Evolutionary conservation across 2,329 filamentous ascomycete species (phyloP).

Genomic region (Alternaria ventricosa): DNA sequence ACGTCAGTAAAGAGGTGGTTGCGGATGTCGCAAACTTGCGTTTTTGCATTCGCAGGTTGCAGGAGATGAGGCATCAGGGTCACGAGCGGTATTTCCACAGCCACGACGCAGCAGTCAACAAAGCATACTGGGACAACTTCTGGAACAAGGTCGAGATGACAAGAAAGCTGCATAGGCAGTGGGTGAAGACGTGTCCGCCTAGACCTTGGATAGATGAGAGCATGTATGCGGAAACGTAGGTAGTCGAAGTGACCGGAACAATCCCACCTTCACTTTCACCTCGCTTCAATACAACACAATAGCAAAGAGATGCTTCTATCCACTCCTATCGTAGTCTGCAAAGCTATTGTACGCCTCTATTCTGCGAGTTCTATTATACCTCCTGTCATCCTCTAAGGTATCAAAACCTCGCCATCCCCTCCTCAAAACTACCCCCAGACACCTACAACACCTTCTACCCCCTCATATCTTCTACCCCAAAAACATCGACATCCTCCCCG

Average conservation of each 20-base stretch:
- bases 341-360: not conserved
- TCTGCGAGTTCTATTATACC: not conserved
- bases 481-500: not conserved
- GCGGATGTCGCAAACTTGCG: slow-evolving; percentile 14
- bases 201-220: not conserved
- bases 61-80: not conserved
- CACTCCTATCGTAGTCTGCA: not conserved
- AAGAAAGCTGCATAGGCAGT: not conserved
- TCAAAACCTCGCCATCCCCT: not conserved
- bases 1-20: slow-evolving; percentile 13
- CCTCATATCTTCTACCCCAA: not conserved
- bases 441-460: not conserved
- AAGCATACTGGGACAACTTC: slow-evolving; percentile 47
- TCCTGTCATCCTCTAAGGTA: not conserved
- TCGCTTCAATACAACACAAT: not conserved
- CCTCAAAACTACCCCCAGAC: not conserved
- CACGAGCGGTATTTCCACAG: not conserved
- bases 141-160: not conserved
- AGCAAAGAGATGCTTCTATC: not conserved
- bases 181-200: not conserved
- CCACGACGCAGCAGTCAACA: not conserved
- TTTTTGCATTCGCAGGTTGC: not conserved
- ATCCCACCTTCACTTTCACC: not conserved
- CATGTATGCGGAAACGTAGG: not conserved
- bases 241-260: not conserved